A percentile compares a stretch with the other conserved stretches of the same genome.
These are phyloP conservation scores for Porpolomopsis calyptriformis DNA, from an alignment of 768 basidiomycete genomes.

Conservation along the genomic window DNA sequence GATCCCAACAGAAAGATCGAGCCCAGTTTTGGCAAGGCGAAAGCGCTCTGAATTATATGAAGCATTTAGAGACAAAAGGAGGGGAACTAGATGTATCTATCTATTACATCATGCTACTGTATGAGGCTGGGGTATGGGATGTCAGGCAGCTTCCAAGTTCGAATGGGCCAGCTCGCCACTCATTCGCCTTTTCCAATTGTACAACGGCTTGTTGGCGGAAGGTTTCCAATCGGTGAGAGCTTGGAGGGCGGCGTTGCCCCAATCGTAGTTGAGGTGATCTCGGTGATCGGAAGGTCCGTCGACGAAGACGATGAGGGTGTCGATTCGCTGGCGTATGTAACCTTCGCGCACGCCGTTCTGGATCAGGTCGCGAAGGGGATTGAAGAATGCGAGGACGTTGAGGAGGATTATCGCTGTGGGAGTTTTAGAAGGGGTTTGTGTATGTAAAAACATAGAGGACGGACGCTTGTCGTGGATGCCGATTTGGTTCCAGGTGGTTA, in stretches of 20 bases:
- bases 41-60: not conserved
- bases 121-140: too few relatives aligned
- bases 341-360: constrained; percentile 54
- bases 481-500: constrained; percentile 89
- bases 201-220: constrained; percentile 23
- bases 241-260: constrained; percentile 61
- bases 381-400: constrained; percentile 79
- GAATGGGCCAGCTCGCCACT: constrained; percentile 17
- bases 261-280: constrained; percentile 57
- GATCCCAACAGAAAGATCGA: constrained; percentile 69
- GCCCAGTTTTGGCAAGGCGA: constrained; percentile 35
- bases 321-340: constrained; percentile 60
- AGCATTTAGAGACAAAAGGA: too few relatives aligned
- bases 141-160: not conserved
- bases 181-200: constrained; percentile 38
- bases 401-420: constrained; percentile 65
- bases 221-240: constrained; percentile 54
- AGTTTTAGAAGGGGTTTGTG: not conserved
- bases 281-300: constrained; percentile 50
- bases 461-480: constrained; percentile 78
- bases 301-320: constrained; percentile 58
- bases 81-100: too few relatives aligned
- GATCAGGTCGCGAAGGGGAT: constrained; percentile 71
- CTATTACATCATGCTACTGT: too few relatives aligned
- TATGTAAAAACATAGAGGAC: not conserved